A percentile compares a stretch with the other conserved stretches of the same genome.
Evolutionary conservation across 805 yeast species (phyloP).

Genomic region (Barnettozyma vustinii): DNA sequence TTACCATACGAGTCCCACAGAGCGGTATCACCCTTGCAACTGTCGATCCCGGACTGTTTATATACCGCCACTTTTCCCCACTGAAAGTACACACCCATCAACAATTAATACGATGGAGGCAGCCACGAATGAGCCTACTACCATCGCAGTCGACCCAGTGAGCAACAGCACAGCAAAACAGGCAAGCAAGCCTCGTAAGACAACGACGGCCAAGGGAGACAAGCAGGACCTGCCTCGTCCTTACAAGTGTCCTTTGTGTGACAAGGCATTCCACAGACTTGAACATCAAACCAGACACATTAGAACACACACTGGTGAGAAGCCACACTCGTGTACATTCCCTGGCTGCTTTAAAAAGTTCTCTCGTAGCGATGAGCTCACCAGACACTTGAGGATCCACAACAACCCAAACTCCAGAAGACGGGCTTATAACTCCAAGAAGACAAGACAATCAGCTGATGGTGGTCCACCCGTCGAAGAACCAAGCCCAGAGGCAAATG

Average conservation of each 20-base stretch:
- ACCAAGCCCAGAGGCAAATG: background rate
- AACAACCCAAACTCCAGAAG: slow-evolving; percentile 66
- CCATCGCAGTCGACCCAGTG: background rate
- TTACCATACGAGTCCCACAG: background rate
- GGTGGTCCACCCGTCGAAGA: background rate
- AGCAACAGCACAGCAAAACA: background rate
- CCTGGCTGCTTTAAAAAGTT: slow-evolving; percentile 67
- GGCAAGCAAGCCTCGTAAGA: background rate
- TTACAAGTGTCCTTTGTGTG: slow-evolving; percentile 69
- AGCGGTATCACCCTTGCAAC: background rate
- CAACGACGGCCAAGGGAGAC: slow-evolving; percentile 6
- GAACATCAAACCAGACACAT: slow-evolving; percentile 79
- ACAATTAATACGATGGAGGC: background rate
- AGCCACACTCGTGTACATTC: slow-evolving; percentile 70
- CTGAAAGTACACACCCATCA: background rate
- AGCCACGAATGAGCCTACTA: background rate
- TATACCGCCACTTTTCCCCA: background rate
- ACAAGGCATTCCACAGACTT: slow-evolving; percentile 66
- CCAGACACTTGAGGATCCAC: slow-evolving; percentile 69
- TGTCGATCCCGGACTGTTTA: background rate
- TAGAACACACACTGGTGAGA: slow-evolving; percentile 77
- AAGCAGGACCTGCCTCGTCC: slow-evolving; percentile 40
- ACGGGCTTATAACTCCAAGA: slow-evolving; percentile 42
- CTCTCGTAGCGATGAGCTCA: slow-evolving; percentile 67
- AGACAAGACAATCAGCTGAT: slow-evolving; percentile 10